phyloP scores from a whole-genome alignment of 108 stramenopile species.

The Cyclotella sp. region DNA sequence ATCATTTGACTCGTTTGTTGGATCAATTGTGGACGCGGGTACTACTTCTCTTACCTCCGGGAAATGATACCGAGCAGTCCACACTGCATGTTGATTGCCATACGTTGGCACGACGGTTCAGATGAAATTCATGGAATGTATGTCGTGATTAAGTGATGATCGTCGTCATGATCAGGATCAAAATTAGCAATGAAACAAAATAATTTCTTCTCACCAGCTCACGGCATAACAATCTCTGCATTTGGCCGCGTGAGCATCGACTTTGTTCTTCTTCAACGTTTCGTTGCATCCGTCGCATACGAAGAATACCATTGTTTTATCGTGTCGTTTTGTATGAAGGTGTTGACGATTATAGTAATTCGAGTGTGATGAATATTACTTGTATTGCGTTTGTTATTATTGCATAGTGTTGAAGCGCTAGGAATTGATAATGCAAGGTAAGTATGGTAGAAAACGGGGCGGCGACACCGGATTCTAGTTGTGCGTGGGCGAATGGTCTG shows the following conservation, averaged over 20 bases:
- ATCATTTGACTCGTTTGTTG: constrained; percentile 34
- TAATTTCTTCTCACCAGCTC: constrained; percentile 53
- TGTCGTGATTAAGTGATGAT: no score
- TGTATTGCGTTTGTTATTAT: no score
- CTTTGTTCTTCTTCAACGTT: constrained; percentile 85
- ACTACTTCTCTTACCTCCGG: constrained; percentile 88
- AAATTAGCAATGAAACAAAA: background rate
- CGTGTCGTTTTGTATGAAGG: background rate
- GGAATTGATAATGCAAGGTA: no score
- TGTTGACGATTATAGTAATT: background rate
- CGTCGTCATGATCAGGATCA: no score
- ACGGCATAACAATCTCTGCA: constrained; percentile 81
- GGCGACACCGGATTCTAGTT: no score
- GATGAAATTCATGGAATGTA: no score
- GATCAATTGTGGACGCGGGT: background rate
- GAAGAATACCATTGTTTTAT: constrained; percentile 85
- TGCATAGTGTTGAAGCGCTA: no score
- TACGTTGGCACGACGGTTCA: no score
- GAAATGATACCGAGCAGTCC: constrained; percentile 85
- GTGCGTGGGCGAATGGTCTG: no score
- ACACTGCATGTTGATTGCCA: constrained; percentile 35
- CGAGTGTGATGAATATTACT: no score
- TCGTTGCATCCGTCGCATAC: constrained; percentile 90
- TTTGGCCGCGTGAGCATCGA: constrained; percentile 82
- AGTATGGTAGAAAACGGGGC: no score